These are phyloP conservation scores for Monosporascus sp. DNA, from an alignment of 2,329 filamentous ascomycete species.

Conservation along the genomic window DNA sequence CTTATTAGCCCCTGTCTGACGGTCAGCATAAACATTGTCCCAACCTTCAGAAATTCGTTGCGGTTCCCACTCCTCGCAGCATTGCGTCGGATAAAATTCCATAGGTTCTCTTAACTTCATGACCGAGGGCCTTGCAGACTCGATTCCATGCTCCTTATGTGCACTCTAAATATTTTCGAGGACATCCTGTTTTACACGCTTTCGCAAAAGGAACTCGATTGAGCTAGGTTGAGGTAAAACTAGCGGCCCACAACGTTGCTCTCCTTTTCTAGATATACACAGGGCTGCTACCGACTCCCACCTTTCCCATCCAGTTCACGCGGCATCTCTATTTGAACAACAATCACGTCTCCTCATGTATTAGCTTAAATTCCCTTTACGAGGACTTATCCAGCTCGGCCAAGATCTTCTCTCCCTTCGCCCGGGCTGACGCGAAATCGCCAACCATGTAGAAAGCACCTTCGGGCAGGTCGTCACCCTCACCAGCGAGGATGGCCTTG, in stretches of 20 bases:
- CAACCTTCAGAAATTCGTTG: too few species aligned
- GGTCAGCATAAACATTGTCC: too few species aligned
- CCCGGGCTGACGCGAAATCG: conserved; percentile 84
- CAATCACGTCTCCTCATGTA: conserved; percentile 14
- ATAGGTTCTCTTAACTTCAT: too few species aligned
- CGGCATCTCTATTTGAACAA: not conserved
- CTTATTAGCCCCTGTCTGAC: too few species aligned
- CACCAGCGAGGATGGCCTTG: conserved; percentile 93
- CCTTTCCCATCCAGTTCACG: not conserved
- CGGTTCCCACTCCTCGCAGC: too few species aligned
- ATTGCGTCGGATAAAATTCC: too few species aligned
- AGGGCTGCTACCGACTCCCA: conserved; percentile 28
- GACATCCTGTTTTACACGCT: conserved; percentile 53
- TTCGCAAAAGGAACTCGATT: conserved; percentile 52
- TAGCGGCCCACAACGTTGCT: conserved; percentile 34
- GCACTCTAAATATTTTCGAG: too few species aligned
- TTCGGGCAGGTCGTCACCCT: conserved; percentile 94
- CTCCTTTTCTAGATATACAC: conserved; percentile 55
- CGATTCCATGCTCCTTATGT: too few species aligned
- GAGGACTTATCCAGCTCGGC: conserved; percentile 72
- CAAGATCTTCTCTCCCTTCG: conserved; percentile 99
- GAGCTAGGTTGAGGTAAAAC: conserved; percentile 41
- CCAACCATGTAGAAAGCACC: conserved; percentile 97
- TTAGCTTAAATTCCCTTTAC: conserved; percentile 32
- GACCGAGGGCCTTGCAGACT: too few species aligned